These are phyloP conservation scores for Phytophthora tubulina DNA, from an alignment of 352 stramenopile species.

Conservation along the genomic window DNA sequence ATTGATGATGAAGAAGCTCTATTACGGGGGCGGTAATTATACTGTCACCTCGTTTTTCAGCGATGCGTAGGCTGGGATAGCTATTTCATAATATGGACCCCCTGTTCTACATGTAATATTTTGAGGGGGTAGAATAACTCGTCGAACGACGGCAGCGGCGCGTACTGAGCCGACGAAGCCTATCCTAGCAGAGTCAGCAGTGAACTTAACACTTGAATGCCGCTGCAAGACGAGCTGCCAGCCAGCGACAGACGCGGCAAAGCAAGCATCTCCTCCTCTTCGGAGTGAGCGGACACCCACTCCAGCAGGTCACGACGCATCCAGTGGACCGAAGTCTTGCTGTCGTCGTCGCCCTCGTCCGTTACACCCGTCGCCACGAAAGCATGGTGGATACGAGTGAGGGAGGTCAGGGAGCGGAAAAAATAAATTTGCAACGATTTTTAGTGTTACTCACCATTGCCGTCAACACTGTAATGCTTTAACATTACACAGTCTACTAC, in stretches of 20 bases:
- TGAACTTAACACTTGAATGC: constrained; percentile 54
- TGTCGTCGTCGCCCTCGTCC: neutral
- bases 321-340: constrained; percentile 46
- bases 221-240: constrained; percentile 53
- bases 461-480: too few relatives aligned
- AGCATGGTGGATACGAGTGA: constrained; percentile 16
- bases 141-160: constrained; percentile 70
- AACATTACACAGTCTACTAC: too few relatives aligned
- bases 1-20: too few relatives aligned
- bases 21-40: too few relatives aligned
- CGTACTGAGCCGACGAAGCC: constrained; percentile 63
- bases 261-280: constrained; percentile 28
- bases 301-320: constrained; percentile 56
- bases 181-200: constrained; percentile 56
- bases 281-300: constrained; percentile 37
- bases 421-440: too few relatives aligned
- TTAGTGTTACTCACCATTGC: too few relatives aligned
- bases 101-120: too few relatives aligned
- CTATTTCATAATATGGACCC: too few relatives aligned
- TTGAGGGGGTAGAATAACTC: constrained; percentile 71
- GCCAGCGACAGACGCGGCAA: constrained; percentile 58
- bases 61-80: too few relatives aligned
- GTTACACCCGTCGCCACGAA: constrained; percentile 38
- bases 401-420: too few relatives aligned
- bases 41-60: too few relatives aligned